phyloP scores from a whole-genome alignment of 495 filamentous ascomycete genomes.

The Hypoxylon perforatum region DNA sequence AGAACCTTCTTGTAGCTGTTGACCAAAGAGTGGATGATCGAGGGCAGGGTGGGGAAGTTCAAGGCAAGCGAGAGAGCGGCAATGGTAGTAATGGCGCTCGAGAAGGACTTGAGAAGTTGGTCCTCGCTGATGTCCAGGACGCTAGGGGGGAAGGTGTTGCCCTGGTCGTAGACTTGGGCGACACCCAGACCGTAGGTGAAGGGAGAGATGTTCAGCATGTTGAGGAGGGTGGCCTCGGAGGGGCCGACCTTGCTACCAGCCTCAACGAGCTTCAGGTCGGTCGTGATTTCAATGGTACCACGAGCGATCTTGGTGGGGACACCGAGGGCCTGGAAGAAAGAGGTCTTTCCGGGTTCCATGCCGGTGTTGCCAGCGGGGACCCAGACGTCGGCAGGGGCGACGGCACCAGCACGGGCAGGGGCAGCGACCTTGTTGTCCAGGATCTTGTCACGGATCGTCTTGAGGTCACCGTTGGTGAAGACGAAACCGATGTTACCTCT shows the following conservation, averaged over 20 bases:
- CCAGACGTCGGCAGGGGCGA: constrained; percentile 90
- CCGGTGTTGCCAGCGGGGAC: constrained; percentile 98
- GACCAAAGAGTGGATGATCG: constrained; percentile 92
- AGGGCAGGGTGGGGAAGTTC: constrained; percentile 96
- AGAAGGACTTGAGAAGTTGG: constrained; percentile 87
- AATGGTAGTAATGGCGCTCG: constrained; percentile 84
- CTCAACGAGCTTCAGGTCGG: constrained; percentile 97
- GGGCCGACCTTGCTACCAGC: constrained; percentile 93
- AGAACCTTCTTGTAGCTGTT: constrained; percentile 98
- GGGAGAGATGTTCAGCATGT: constrained; percentile 99
- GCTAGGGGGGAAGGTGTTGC: constrained; percentile 83
- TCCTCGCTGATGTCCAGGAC: constrained; percentile 94
- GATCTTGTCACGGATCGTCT: constrained; percentile 91
- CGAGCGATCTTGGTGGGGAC: constrained; percentile 99
- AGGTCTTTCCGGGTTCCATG: constrained; percentile 99
- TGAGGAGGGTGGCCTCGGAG: constrained; percentile 97
- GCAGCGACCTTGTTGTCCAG: constrained; percentile 96
- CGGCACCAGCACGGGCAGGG: constrained; percentile 94
- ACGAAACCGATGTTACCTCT: constrained; percentile 99
- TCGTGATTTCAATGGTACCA: constrained; percentile 99
- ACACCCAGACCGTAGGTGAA: constrained; percentile 99
- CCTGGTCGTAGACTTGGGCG: constrained; percentile 93
- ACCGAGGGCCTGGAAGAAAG: constrained; percentile 99
- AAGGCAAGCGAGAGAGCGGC: constrained; percentile 88
- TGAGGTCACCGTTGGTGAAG: constrained; percentile 98